Evolutionary conservation across 2,329 filamentous ascomycete species (phyloP).

Genomic region (Knufia fluminis): DNA sequence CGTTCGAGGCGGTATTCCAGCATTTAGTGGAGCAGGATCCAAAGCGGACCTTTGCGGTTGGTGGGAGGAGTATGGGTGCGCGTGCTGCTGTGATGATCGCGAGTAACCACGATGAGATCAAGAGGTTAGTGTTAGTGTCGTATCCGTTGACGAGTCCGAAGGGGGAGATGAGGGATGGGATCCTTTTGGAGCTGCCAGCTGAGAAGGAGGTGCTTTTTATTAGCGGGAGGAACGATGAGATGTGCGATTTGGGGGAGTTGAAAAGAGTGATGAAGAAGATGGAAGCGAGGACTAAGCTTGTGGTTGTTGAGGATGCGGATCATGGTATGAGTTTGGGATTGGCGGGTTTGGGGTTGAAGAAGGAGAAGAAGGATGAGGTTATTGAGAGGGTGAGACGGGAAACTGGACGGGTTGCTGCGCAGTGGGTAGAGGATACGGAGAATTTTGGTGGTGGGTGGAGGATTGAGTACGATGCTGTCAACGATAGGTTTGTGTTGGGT

Average conservation of each 20-base stretch:
- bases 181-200: slow-evolving; percentile 13
- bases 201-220: slow-evolving; percentile 20
- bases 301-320: slow-evolving; percentile 18
- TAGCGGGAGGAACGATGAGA: slow-evolving; percentile 17
- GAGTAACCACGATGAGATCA: slow-evolving; percentile 8
- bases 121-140: slow-evolving; percentile 15
- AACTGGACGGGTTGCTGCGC: slow-evolving; percentile 1
- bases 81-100: slow-evolving; percentile 11
- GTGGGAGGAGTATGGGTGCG: slow-evolving; percentile 20
- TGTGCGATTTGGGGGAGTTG: slow-evolving; percentile 17
- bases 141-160: slow-evolving; percentile 17
- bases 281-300: slow-evolving; percentile 17
- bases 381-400: slow-evolving; percentile 10
- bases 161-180: slow-evolving; percentile 19
- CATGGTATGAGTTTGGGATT: slow-evolving; percentile 19
- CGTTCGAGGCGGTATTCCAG: slow-evolving; percentile 14
- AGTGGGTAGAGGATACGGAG: not conserved
- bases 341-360: slow-evolving; percentile 10
- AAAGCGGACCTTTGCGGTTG: slow-evolving; percentile 9
- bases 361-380: slow-evolving; percentile 12
- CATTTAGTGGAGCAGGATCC: slow-evolving; percentile 5
- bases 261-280: slow-evolving; percentile 17
- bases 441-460: slow-evolving; percentile 53
- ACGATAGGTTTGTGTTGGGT: not conserved
- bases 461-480: not conserved